These are phyloP conservation scores for Neocallimastix lanati DNA, from an alignment of 192 early-diverging fungal species.

Conservation along the genomic window DNA sequence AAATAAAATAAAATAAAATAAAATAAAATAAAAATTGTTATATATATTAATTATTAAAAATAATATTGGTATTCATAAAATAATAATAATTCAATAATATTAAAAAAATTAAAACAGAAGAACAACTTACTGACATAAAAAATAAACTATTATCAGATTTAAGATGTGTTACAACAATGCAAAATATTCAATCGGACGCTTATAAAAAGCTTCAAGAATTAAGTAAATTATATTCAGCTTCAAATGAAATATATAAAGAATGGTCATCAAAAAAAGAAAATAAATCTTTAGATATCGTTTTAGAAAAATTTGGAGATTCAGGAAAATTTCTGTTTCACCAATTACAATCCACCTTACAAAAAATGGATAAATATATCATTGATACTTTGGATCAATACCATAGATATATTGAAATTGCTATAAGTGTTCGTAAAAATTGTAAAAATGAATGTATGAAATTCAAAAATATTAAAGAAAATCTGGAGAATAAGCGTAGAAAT, in stretches of 20 bases:
- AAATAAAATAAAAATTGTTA: no score
- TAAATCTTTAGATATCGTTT: neutral
- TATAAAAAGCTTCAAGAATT: neutral
- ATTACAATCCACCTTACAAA: neutral
- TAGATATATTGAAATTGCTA: neutral
- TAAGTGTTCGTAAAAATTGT: neutral
- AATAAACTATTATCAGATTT: neutral
- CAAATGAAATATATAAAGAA: neutral
- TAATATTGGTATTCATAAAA: no score
- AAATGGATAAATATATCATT: neutral
- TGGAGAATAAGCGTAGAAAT: neutral
- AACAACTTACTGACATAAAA: neutral
- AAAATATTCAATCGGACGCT: neutral
- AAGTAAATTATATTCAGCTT: neutral
- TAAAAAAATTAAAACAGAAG: neutral
- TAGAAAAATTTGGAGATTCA: neutral
- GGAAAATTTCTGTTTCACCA: neutral
- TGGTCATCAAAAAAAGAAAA: neutral
- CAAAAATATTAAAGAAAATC: neutral
- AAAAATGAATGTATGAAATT: neutral
- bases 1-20: no score
- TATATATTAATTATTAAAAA: no score
- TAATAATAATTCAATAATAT: no score
- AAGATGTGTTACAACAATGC: neutral
- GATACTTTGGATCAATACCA: neutral